A percentile compares a stretch with the other conserved stretches of the same genome.
Conservation (phyloP, 1,284 basidiomycete species). For the Trichosporon sp. region DNA sequence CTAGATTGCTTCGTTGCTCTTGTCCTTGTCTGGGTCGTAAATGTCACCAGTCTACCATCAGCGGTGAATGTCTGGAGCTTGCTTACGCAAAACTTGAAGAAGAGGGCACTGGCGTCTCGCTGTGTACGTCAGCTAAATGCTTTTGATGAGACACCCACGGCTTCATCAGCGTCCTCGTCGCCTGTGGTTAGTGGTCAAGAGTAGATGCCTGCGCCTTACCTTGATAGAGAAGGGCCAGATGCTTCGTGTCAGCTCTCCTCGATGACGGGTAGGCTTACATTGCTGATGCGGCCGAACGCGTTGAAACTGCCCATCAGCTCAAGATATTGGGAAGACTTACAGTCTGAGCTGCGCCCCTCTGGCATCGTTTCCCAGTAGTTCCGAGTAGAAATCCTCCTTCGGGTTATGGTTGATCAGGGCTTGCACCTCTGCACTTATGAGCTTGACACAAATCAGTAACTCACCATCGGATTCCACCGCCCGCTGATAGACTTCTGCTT, state of each 20-base stretch:
- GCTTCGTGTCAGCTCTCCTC: slow-evolving; percentile 35
- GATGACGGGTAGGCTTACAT: slow-evolving; percentile 38
- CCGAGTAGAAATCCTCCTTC: neutral
- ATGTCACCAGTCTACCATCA: slow-evolving; percentile 38
- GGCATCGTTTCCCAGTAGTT: slow-evolving; percentile 38
- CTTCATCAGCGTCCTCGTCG: slow-evolving; percentile 39
- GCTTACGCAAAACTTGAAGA: slow-evolving; percentile 51
- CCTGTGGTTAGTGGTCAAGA: slow-evolving; percentile 27
- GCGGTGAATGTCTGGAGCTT: neutral
- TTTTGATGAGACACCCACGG: slow-evolving; percentile 28
- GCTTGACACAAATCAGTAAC: neutral
- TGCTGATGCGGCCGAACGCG: slow-evolving; percentile 50
- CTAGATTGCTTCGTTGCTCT: slow-evolving; percentile 41
- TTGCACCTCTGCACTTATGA: slow-evolving; percentile 48
- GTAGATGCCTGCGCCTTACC: slow-evolving; percentile 31
- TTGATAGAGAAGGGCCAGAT: slow-evolving; percentile 51
- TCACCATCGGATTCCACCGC: slow-evolving; percentile 52
- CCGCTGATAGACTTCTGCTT: slow-evolving; percentile 55
- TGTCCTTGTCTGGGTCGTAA: slow-evolving; percentile 38
- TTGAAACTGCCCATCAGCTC: slow-evolving; percentile 41
- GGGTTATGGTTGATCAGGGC: slow-evolving; percentile 54
- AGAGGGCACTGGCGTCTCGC: slow-evolving; percentile 39
- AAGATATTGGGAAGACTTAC: slow-evolving; percentile 32
- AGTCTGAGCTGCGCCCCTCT: slow-evolving; percentile 42
- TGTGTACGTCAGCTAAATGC: slow-evolving; percentile 20